Base-by-base conservation (phyloP, 2,329 filamentous ascomycete genomes). In the Venturia oleaginea region DNA sequence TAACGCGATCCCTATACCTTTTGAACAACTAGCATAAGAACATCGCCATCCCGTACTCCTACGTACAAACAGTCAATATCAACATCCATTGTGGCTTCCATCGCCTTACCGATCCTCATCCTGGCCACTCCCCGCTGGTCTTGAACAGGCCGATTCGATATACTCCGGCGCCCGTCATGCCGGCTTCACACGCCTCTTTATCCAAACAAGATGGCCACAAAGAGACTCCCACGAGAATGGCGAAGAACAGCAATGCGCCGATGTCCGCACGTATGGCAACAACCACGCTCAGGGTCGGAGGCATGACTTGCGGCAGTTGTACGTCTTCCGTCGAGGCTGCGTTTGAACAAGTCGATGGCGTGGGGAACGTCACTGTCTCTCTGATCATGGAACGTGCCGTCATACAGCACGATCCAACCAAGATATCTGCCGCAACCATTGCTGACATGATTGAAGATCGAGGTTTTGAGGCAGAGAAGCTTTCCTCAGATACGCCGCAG, bases 351-450 rank as follows among this genome's bases (percentile, higher is more conserved):
- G 83, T 96, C 5, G 81, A 88, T 46, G 93, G 94, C 64, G 86
- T 94, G 11, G 90, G 89, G 67, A 91, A 83, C 70, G 91, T 97
- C 66, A 95, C 92, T 11, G 89, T 99, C 71, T 96, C 91, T 74
- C 80, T 99, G 70, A 89, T 97, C 64, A 96, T 97, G 86, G 92
- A 96, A 76, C 86, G 93, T 66, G 94, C 93, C n/a, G 92, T 97
- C 51, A 82, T 97, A 42, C 88, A 92, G 76, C 94, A 99, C 77
- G 89, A 97, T 75, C 86, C 91, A 1, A 78, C 83, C 64, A 83
- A 84, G 62, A 84, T 97, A 63, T 79, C 90, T 17, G 84, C 91
- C 66, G 89, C 92, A 43, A 79, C 87, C 69, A 84, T 97, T 66
- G 86, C 85, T 72, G 91, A 96, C 68, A 91, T 89, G 42, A 94